Conservation (phyloP, 129 eudicot species). For the Arctium lappa region DNA sequence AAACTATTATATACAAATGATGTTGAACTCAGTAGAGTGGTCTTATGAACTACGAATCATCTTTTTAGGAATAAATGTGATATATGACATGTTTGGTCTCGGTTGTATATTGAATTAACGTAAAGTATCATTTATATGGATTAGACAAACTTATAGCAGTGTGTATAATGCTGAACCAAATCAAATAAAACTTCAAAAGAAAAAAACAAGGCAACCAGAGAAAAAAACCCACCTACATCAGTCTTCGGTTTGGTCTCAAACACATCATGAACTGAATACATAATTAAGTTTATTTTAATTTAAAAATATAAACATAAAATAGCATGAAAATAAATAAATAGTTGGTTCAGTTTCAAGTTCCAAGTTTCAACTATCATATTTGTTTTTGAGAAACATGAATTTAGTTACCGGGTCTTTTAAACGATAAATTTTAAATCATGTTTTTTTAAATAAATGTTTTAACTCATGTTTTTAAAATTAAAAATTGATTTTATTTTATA, state of each 20-base stretch:
- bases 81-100: background rate
- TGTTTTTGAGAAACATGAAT: too few relatives aligned
- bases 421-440: background rate
- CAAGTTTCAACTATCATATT: too few relatives aligned
- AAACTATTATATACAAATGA: background rate
- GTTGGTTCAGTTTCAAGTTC: background rate
- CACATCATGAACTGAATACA: background rate
- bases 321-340: background rate
- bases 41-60: background rate
- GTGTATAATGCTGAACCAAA: background rate
- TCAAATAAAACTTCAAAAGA: too few relatives aligned
- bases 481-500: too few relatives aligned
- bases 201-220: too few relatives aligned
- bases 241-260: too few relatives aligned
- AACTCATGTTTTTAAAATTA: too few relatives aligned
- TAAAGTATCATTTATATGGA: background rate
- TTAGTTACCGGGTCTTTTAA: too few relatives aligned
- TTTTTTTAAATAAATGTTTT: too few relatives aligned
- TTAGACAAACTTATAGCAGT: background rate
- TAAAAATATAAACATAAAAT: too few relatives aligned
- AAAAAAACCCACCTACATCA: background rate
- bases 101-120: too few relatives aligned
- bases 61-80: background rate
- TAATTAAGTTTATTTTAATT: too few relatives aligned
- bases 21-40: background rate